Base-by-base conservation (phyloP, 805 yeast genomes). In the Zygoascus tannicola region DNA sequence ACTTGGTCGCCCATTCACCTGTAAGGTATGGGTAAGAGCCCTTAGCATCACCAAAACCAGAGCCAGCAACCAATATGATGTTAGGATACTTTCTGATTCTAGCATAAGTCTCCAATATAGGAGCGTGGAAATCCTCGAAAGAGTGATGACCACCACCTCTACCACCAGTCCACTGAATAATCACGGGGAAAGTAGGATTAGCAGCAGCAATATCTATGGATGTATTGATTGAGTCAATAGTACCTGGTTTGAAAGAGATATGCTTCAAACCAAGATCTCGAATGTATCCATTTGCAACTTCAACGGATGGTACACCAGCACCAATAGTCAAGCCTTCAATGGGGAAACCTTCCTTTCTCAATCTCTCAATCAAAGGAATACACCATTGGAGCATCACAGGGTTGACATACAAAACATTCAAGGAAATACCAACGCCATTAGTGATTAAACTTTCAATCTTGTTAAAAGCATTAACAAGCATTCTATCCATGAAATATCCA, bases 141-240 rank as follows among this genome's bases (percentile, higher is more conserved):
- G 97, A 90, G 68, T 92, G 99, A 66, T 92, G 99, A 62, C 99
- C 99, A 76, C 99, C 99, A 71, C 97, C 99, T 76, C 99, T 88
- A 67, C 99, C 99, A 76, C 97, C 98, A 48, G 99, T 92, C 99
- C 99, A 92, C 73, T 92, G 98, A 57, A 92, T 70, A 44, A 92
- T 90, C 59, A 92, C 86, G 52, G 98, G 99, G 88, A 92, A 92
- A 51, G 65, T 70, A 54, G 98, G 98, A 69, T 88, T 94, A 40
- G 94, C 88, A 62, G 84, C 85, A 44, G 99, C 98, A 61, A 92
- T 92, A 49, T 81, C 69, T 56, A 92, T 80, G 54, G 80, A 85
- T 65, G 84, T 90, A 52, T 79, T 73, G 59, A 92, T 86, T 36
- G 97, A 82, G 56, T 92, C 98, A 45, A 87, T 75, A 21, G 97